phyloP scores from a whole-genome alignment of 352 stramenopile genomes.

The Pythium plurisporium region DNA sequence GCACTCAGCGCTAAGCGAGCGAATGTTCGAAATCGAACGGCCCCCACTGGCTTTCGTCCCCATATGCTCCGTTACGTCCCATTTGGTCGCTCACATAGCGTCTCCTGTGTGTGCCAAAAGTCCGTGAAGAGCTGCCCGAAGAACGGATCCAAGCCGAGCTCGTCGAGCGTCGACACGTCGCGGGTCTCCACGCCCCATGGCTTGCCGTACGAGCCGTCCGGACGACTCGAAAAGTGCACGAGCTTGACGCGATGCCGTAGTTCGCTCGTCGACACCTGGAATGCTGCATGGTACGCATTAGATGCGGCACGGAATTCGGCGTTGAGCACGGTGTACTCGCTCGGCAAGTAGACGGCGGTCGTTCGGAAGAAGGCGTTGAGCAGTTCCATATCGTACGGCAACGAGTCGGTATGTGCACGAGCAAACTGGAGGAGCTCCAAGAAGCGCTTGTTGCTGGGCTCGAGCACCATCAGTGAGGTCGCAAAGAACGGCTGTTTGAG shows the following conservation, averaged over 20 bases:
- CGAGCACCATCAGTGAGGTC: slow-evolving; percentile 28
- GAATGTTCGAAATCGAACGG: slow-evolving; percentile 15
- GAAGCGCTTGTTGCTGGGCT: slow-evolving; percentile 20
- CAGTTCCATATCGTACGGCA: slow-evolving; percentile 29
- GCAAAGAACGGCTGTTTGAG: slow-evolving; percentile 29
- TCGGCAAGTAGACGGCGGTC: slow-evolving; percentile 11
- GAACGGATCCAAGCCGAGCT: slow-evolving; percentile 11
- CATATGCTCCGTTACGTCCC: too few relatives aligned
- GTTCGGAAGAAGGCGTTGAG: slow-evolving; percentile 27
- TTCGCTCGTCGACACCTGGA: slow-evolving; percentile 8
- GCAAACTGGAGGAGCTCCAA: slow-evolving; percentile 21
- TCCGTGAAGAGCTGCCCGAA: slow-evolving; percentile 23
- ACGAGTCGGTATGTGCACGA: slow-evolving; percentile 6
- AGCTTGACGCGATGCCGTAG: slow-evolving; percentile 7
- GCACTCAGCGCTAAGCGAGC: too few relatives aligned
- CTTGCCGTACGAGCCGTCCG: slow-evolving; percentile 21
- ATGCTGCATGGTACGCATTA: neutral
- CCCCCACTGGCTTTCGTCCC: neutral
- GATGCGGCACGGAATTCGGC: slow-evolving; percentile 25
- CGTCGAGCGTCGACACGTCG: slow-evolving; percentile 8
- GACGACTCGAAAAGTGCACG: slow-evolving; percentile 18
- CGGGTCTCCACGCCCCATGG: slow-evolving; percentile 8
- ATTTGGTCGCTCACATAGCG: slow-evolving; percentile 12
- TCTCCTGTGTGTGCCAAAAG: slow-evolving; percentile 22
- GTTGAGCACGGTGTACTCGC: slow-evolving; percentile 32